Percentiles rank a stretch among this genome's conserved stretches.
These are phyloP conservation scores for Leptographium wingfieldii DNA, from an alignment of 2,329 filamentous ascomycete genomes.

Conservation along the genomic window DNA sequence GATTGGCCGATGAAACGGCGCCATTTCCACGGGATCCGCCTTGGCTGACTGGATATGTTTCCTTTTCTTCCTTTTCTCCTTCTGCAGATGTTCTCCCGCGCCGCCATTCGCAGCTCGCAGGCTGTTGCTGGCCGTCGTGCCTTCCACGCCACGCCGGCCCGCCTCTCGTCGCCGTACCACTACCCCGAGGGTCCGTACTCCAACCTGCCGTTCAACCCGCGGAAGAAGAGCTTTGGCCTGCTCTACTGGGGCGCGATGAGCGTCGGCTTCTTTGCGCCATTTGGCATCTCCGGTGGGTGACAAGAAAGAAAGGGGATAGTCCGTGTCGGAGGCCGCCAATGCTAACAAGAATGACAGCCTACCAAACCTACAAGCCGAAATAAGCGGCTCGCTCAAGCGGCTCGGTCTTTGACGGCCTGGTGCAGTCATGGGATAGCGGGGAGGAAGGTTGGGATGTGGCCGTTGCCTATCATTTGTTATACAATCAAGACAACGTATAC, in stretches of 20 bases:
- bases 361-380: constrained; percentile 36
- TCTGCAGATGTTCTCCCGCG: constrained; percentile 67
- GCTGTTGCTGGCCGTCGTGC: constrained; percentile 57
- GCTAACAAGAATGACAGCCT: constrained; percentile 26
- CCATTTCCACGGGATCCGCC: not conserved
- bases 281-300: constrained; percentile 48
- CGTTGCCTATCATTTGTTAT: not conserved
- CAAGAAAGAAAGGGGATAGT: not conserved
- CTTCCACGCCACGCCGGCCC: constrained; percentile 81
- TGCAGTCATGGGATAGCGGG: not conserved
- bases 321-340: too few species aligned
- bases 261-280: constrained; percentile 47
- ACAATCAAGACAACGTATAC: not conserved
- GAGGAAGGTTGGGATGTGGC: not conserved
- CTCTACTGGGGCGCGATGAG: constrained; percentile 66
- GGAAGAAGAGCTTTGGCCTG: constrained; percentile 71
- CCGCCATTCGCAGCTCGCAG: constrained; percentile 46
- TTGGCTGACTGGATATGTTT: not conserved
- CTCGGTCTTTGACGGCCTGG: not conserved
- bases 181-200: constrained; percentile 91
- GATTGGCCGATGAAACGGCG: not conserved
- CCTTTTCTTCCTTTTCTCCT: not conserved
- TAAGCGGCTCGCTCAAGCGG: constrained; percentile 16
- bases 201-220: constrained; percentile 96
- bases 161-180: constrained; percentile 86